Evolutionary conservation across 73 alveolate species (phyloP).

Genomic region (Paramecium sonneborni): DNA sequence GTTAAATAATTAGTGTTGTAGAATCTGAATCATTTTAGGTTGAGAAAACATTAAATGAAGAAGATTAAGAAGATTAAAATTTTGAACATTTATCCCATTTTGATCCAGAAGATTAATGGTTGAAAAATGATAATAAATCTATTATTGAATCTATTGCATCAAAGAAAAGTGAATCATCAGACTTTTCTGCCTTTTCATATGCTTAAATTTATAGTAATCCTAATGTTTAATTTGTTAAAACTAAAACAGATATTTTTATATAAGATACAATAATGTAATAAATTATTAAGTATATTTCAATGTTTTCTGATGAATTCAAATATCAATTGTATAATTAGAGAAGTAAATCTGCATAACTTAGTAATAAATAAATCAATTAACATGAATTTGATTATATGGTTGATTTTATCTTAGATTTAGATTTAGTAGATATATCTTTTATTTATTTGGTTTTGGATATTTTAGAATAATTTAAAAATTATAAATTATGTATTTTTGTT

Average conservation of each 20-base stretch:
- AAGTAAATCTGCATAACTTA: slow-evolving; percentile 71
- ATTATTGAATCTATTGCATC: slow-evolving; percentile 63
- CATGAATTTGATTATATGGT: slow-evolving; percentile 66
- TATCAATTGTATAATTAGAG: slow-evolving; percentile 68
- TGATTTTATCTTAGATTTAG: slow-evolving; percentile 79
- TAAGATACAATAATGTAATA: slow-evolving; percentile 83
- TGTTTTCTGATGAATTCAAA: slow-evolving; percentile 86
- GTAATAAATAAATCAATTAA: slow-evolving; percentile 14
- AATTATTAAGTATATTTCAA: slow-evolving; percentile 81
- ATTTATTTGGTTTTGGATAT: slow-evolving; percentile 82
- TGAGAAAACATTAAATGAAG: slow-evolving; percentile 5
- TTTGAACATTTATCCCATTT: slow-evolving; percentile 77
- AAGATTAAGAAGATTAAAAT: slow-evolving; percentile 12
- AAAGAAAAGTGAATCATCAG: slow-evolving; percentile 40
- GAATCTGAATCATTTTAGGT: slow-evolving; percentile 59
- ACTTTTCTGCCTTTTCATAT: slow-evolving; percentile 49
- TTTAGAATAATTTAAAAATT: slow-evolving; percentile 83
- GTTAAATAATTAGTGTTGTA: not conserved
- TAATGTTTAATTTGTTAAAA: slow-evolving; percentile 61
- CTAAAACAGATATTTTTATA: slow-evolving; percentile 82
- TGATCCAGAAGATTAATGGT: slow-evolving; percentile 85
- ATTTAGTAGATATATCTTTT: slow-evolving; percentile 78
- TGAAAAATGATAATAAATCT: slow-evolving; percentile 61
- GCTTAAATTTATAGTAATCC: slow-evolving; percentile 31
- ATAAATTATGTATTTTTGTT: slow-evolving; percentile 83